A percentile compares a stretch with the other conserved stretches of the same genome.
Conservation (phyloP, 139 green algal genomes). For the Picochlorum costavermella region DNA sequence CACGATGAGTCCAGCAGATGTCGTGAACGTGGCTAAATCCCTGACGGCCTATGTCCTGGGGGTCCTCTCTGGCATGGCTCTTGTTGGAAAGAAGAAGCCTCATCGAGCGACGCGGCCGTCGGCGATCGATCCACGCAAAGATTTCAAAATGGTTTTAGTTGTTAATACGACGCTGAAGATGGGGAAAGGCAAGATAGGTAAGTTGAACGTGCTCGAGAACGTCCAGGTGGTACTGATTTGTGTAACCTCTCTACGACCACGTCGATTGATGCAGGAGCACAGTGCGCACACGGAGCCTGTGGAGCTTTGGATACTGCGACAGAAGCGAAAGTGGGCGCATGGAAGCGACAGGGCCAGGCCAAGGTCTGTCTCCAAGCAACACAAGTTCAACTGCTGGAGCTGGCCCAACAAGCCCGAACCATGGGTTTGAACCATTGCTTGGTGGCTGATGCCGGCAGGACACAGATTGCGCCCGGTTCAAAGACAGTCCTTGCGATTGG, state of each 20-base stretch:
- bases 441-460: conserved; percentile 65
- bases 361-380: conserved; percentile 71
- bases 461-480: conserved; percentile 70
- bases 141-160: conserved; percentile 34
- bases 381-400: conserved; percentile 16
- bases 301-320: conserved; percentile 43
- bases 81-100: too few species aligned
- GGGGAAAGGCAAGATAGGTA: conserved; percentile 70
- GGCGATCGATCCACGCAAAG: conserved; percentile 6
- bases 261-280: conserved; percentile 43
- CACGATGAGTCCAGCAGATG: too few species aligned
- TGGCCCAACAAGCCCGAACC: neutral
- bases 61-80: too few species aligned
- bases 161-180: conserved; percentile 60
- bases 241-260: neutral
- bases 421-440: conserved; percentile 20
- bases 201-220: conserved; percentile 5
- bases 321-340: conserved; percentile 40
- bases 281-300: conserved; percentile 74
- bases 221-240: neutral
- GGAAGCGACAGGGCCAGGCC: conserved; percentile 58
- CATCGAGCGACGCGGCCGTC: neutral
- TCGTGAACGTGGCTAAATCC: too few species aligned
- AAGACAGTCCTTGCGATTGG: conserved; percentile 77
- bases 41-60: too few species aligned